Evolutionary conservation across 768 basidiomycete species (phyloP), one percentile per base, ranked within the genome.

Genomic region (Mycena pura): DNA sequence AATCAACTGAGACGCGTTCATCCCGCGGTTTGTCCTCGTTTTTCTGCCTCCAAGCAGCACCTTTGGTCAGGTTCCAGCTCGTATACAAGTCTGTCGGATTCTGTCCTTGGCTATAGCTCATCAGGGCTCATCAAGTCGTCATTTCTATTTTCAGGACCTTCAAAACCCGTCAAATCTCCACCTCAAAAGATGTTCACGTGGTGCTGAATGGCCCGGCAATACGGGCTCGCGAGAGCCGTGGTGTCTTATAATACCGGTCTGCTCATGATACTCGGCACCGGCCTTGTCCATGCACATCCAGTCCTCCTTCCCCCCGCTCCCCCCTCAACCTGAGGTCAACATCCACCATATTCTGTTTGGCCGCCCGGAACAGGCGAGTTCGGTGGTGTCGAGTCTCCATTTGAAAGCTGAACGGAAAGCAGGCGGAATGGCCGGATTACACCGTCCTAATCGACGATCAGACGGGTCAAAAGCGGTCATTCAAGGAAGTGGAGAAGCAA

Each of bases 271-370:
- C 5, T 5, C 8, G 29, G 17, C 29, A 14, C 17, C 29, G 4
- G 5, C 44, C 36, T 14, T 19, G 15, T 31, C 44, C 60, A 89
- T 90, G 87, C 73, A 81, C 67, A 61, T 87, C 70, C 84, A 80
- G 61, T 91, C 90, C 5, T 74, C 76, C 31, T 89, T 78, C 63
- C 85, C 87, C 5, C 78, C 84, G 0, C 70, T 84, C 0, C 86
- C 87, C 14, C 50, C 76, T 0, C 54, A 78, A 5, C 83, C 84
- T 3, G 80, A 82, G 17, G 69, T 76, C 9, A 91, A 91, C 67
- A 73, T 81, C 10, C 81, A 88, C 68, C 71, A 88, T 60, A 40
- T 86, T 54, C 69, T 89, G 49, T 82, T 89, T 70, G 71, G 77
- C 27, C 81, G 85, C 1, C 81, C 82, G 0, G 87, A 84, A 17